phyloP scores from a whole-genome alignment of 2,329 filamentous ascomycete species.

The Trichoderma gracile region DNA sequence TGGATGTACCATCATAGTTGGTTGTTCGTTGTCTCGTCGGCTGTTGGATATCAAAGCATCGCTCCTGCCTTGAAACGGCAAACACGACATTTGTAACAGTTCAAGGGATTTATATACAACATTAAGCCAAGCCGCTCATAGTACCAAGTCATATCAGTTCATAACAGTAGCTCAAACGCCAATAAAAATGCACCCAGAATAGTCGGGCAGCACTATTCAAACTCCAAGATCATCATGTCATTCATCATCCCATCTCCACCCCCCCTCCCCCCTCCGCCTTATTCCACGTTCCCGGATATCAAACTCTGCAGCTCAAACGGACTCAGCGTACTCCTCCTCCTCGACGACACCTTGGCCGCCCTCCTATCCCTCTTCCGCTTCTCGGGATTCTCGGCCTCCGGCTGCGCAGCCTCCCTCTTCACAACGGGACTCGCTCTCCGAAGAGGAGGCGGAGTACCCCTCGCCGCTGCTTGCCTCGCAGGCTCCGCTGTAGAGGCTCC shows the following conservation, averaged over 20 bases:
- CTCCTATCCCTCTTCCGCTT: conserved; percentile 55
- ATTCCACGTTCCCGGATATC: conserved; percentile 53
- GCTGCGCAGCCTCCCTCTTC: conserved; percentile 36
- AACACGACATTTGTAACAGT: not conserved
- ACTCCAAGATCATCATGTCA: not conserved
- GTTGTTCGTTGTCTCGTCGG: not conserved
- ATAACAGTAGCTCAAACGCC: not conserved
- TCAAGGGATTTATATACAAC: not conserved
- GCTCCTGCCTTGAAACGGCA: not conserved
- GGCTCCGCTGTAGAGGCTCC: conserved; percentile 17
- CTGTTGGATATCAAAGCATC: not conserved
- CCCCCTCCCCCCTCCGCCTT: not conserved
- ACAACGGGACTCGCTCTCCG: conserved; percentile 35
- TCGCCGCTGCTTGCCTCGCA: conserved; percentile 22
- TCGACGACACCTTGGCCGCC: conserved; percentile 57
- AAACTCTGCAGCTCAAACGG: conserved; percentile 72
- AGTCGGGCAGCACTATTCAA: not conserved
- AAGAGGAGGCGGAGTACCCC: conserved; percentile 17
- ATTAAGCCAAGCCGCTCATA: not conserved
- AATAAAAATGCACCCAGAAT: not conserved
- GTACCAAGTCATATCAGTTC: not conserved
- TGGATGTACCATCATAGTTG: not conserved
- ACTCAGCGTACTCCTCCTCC: conserved; percentile 72
- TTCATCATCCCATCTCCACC: not conserved
- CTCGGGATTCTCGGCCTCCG: conserved; percentile 35